Conservation (phyloP, 345 rosid genomes). For the Mercurialis annua region DNA sequence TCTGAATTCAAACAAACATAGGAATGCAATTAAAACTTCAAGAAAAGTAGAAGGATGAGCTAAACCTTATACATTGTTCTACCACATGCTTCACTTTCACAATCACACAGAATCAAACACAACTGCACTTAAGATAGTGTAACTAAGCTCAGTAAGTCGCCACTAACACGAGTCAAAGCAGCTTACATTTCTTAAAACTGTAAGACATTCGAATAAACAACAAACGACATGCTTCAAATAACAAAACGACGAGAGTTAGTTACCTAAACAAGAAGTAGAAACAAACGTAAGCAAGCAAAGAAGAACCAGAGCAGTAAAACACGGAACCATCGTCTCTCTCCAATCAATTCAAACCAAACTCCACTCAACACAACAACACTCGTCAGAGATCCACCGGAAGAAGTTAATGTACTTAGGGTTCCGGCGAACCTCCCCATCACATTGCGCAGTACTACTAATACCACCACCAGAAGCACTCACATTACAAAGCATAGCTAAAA, state of each 20-base stretch:
- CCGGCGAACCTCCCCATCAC: conserved; percentile 29
- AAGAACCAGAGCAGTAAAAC: conserved; percentile 27
- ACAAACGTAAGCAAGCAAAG: conserved; percentile 38
- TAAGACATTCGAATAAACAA: neutral
- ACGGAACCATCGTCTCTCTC: conserved; percentile 39
- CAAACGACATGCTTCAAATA: neutral
- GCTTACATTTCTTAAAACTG: neutral
- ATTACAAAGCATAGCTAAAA: conserved; percentile 14
- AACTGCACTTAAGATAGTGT: neutral
- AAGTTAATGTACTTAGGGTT: conserved; percentile 17
- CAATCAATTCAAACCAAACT: conserved; percentile 23
- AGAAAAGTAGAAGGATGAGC: no score
- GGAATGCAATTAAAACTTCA: no score
- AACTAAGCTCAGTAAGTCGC: neutral
- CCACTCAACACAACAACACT: conserved; percentile 33
- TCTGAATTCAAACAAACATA: no score
- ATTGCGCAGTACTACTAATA: conserved; percentile 26
- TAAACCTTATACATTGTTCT: no score
- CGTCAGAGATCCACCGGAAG: conserved; percentile 23
- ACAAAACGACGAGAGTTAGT: neutral
- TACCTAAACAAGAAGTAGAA: conserved; percentile 34
- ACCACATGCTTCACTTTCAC: neutral
- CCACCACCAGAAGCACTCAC: conserved; percentile 8
- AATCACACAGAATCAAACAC: neutral
- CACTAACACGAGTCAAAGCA: neutral